phyloP scores from a whole-genome alignment of 768 basidiomycete genomes.

The Grammothele lineata region DNA sequence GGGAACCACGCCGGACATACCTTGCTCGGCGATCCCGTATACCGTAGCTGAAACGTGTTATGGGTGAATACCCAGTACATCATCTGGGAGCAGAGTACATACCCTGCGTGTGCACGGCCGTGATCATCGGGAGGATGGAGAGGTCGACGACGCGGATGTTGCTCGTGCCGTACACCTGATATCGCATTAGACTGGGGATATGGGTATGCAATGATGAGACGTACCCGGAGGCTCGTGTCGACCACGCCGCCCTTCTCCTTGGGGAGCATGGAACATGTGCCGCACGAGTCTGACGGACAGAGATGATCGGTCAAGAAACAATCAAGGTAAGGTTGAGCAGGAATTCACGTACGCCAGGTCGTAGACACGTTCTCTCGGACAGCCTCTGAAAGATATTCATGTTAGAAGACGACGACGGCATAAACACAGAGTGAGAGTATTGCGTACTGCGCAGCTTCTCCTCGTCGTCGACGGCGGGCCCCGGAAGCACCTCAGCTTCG shows the following conservation, averaged over 20 bases:
- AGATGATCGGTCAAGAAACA: neutral
- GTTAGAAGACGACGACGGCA: too few species aligned
- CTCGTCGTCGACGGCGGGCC: conserved; percentile 7
- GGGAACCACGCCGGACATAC: conserved; percentile 8
- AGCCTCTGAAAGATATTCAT: conserved; percentile 1
- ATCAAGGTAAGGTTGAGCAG: neutral
- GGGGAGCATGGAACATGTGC: conserved; percentile 38
- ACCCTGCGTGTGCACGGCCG: conserved; percentile 34
- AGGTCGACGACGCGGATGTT: conserved; percentile 46
- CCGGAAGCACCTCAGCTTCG: conserved; percentile 7
- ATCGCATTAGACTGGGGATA: conserved; percentile 21
- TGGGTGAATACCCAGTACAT: neutral
- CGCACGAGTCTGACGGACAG: conserved; percentile 33
- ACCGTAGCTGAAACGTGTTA: conserved; percentile 14
- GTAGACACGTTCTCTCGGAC: conserved; percentile 6
- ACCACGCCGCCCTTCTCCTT: conserved; percentile 36
- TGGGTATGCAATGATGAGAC: conserved; percentile 20
- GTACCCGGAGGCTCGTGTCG: conserved; percentile 29
- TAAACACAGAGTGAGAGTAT: neutral
- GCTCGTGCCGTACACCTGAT: conserved; percentile 32
- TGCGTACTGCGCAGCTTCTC: conserved; percentile 8
- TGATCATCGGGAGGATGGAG: conserved; percentile 37
- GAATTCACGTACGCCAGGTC: conserved; percentile 15
- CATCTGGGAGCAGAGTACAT: too few species aligned
- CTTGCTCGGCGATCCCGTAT: conserved; percentile 28